These are phyloP conservation scores for Davidsoniella eucalypti DNA, from an alignment of 2,329 filamentous ascomycete species.

Conservation along the genomic window DNA sequence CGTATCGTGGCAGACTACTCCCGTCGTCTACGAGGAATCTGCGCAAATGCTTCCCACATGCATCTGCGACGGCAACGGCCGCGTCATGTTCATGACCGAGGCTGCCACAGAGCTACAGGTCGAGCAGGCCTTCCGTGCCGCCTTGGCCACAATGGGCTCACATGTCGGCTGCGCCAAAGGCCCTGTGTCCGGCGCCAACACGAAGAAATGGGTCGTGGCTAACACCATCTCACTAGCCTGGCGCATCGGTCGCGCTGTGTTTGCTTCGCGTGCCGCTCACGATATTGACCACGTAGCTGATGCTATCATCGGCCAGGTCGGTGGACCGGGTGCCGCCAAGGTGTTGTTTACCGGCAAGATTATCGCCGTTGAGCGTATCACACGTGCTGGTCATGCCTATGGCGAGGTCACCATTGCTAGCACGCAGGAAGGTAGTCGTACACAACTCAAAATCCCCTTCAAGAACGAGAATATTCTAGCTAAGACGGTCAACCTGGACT, in stretches of 20 bases:
- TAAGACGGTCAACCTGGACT: constrained; percentile 18
- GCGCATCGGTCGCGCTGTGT: constrained; percentile 37
- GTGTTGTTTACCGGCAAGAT: constrained; percentile 51
- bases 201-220: constrained; percentile 33
- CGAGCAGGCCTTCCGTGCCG: constrained; percentile 33
- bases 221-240: constrained; percentile 37
- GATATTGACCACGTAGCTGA: constrained; percentile 38
- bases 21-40: constrained; percentile 33
- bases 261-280: constrained; percentile 15
- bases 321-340: constrained; percentile 33
- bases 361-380: constrained; percentile 37
- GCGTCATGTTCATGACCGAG: constrained; percentile 32
- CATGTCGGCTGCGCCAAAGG: constrained; percentile 31
- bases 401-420: constrained; percentile 36
- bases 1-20: constrained; percentile 38
- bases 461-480: constrained; percentile 62
- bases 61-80: constrained; percentile 36
- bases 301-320: constrained; percentile 40
- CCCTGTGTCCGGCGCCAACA: constrained; percentile 32
- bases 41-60: constrained; percentile 28
- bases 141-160: constrained; percentile 39
- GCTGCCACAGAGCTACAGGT: constrained; percentile 29
- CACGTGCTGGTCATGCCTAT: constrained; percentile 41
- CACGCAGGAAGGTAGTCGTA: constrained; percentile 24
- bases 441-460: constrained; percentile 45